Evolutionary conservation across 1,284 basidiomycete genomes (phyloP).

Genomic region (Ceratobasidium sp.): DNA sequence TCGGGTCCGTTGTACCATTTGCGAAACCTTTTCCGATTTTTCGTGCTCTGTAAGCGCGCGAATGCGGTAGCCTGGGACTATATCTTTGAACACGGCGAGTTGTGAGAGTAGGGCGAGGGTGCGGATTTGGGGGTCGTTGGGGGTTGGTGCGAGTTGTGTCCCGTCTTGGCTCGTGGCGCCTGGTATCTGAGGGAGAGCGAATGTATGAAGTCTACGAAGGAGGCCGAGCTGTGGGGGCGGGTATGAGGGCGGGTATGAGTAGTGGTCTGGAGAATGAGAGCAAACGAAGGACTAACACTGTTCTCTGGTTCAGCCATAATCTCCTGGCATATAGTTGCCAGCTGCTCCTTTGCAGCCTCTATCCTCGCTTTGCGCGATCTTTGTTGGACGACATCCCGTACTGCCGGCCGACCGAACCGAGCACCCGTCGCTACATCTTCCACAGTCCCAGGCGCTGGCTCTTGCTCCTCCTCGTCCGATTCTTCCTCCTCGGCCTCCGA

Average conservation of each 20-base stretch:
- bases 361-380: constrained; percentile 76
- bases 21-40: constrained; percentile 92
- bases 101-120: constrained; percentile 91
- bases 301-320: constrained; percentile 88
- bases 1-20: constrained; percentile 88
- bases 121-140: constrained; percentile 85
- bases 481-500: constrained; percentile 57
- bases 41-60: constrained; percentile 90
- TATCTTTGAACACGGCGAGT: constrained; percentile 94
- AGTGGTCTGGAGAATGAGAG: background rate
- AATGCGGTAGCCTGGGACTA: constrained; percentile 92
- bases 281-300: constrained; percentile 63
- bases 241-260: constrained; percentile 16
- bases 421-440: constrained; percentile 81
- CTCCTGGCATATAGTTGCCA: constrained; percentile 88
- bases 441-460: constrained; percentile 52
- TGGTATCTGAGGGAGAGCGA: constrained; percentile 74
- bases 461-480: constrained; percentile 48
- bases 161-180: constrained; percentile 10
- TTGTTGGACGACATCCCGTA: constrained; percentile 76
- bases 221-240: constrained; percentile 78
- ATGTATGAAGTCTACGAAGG: constrained; percentile 85
- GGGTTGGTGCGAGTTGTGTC: constrained; percentile 66
- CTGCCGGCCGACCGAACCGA: constrained; percentile 82
- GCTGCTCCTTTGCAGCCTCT: constrained; percentile 87